Evolutionary conservation across 176 grass and related monocot species (phyloP).

Genomic region (Elaeis guineensis): DNA sequence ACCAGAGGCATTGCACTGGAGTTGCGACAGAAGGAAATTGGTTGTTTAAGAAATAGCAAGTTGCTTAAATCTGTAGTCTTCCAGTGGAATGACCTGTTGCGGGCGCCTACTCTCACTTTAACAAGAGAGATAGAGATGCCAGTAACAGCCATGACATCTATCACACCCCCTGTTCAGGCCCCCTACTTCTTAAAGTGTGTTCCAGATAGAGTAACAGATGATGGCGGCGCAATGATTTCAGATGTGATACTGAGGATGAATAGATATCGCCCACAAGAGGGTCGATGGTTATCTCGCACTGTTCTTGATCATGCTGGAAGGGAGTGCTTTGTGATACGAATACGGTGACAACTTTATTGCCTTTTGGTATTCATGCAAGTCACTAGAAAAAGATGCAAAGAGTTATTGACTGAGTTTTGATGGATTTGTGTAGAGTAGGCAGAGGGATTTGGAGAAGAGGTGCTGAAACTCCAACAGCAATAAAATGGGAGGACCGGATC

Average conservation of each 20-base stretch:
- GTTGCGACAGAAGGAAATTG: constrained; percentile 26
- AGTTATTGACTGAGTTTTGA: background rate
- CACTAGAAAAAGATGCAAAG: background rate
- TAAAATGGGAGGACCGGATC: constrained; percentile 78
- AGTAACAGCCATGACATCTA: constrained; percentile 53
- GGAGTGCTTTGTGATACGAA: constrained; percentile 84
- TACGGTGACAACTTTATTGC: constrained; percentile 32
- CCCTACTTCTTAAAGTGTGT: constrained; percentile 85
- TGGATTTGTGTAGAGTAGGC: constrained; percentile 67
- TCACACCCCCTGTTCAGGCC: constrained; percentile 77
- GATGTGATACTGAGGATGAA: constrained; percentile 82
- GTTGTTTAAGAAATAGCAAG: constrained; percentile 66
- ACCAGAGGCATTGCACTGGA: constrained; percentile 61
- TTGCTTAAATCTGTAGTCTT: constrained; percentile 43
- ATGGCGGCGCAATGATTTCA: constrained; percentile 86
- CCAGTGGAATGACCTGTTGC: constrained; percentile 69
- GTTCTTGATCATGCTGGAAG: constrained; percentile 76
- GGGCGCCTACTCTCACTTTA: constrained; percentile 40
- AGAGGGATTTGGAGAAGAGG: constrained; percentile 93
- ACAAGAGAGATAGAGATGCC: constrained; percentile 31
- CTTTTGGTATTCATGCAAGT: background rate
- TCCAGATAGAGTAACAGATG: constrained; percentile 86
- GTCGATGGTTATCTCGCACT: constrained; percentile 77
- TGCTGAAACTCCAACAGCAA: constrained; percentile 65
- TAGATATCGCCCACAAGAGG: constrained; percentile 67